Percentiles rank a stretch among this genome's conserved stretches.
Conservation (phyloP, 805 yeast species). For the Spathaspora arborariae region DNA sequence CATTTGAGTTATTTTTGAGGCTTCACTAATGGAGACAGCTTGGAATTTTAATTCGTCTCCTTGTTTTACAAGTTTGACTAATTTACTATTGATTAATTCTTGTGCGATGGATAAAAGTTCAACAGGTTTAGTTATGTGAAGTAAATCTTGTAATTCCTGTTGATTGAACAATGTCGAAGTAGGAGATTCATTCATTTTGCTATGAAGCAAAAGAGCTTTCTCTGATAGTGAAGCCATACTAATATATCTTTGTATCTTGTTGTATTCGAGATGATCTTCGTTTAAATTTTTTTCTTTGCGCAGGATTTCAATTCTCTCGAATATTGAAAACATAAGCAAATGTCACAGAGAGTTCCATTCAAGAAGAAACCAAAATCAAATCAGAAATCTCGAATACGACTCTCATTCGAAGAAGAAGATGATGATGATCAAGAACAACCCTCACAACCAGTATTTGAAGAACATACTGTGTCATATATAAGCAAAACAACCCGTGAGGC, state of each 20-base stretch:
- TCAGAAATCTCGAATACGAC: constrained; percentile 7
- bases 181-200: constrained; percentile 54
- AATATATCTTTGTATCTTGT: not conserved
- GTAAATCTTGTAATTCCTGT: constrained; percentile 56
- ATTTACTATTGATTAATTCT: constrained; percentile 50
- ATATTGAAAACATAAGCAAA: not conserved
- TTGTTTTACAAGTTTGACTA: constrained; percentile 65
- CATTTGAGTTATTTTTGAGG: constrained; percentile 75
- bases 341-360: not conserved
- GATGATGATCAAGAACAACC: constrained; percentile 11
- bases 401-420: constrained; percentile 16
- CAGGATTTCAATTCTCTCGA: not conserved
- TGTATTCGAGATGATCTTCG: not conserved
- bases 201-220: constrained; percentile 57
- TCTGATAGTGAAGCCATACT: constrained; percentile 21
- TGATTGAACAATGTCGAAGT: constrained; percentile 58
- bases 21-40: constrained; percentile 70
- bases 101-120: constrained; percentile 49
- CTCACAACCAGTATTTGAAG: not conserved
- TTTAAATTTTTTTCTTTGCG: constrained; percentile 4
- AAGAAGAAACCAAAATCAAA: constrained; percentile 10
- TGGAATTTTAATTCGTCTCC: constrained; percentile 70
- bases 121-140: constrained; percentile 38
- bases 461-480: not conserved
- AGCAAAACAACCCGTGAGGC: not conserved